phyloP scores from a whole-genome alignment of 371 early-diverging fungal genomes.

The Apophysomyces elegans region DNA sequence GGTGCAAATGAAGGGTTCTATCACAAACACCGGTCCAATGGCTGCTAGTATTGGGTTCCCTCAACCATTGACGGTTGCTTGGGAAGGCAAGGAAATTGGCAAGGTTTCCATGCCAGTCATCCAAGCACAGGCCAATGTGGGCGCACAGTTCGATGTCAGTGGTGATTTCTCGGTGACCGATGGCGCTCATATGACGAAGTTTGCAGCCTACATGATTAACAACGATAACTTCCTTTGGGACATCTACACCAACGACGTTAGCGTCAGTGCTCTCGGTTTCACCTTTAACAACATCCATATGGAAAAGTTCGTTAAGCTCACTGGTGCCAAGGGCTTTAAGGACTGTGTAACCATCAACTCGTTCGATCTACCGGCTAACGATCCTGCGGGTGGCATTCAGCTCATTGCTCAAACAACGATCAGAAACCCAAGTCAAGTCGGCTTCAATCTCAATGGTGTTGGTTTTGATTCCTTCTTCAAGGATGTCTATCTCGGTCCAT shows the following conservation, averaged over 20 bases:
- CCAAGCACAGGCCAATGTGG: slow-evolving; percentile 38
- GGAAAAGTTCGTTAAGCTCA: slow-evolving; percentile 47
- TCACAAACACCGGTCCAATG: slow-evolving; percentile 66
- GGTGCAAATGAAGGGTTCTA: slow-evolving; percentile 59
- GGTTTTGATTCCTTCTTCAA: slow-evolving; percentile 30
- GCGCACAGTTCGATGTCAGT: slow-evolving; percentile 45
- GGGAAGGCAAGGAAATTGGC: slow-evolving; percentile 57
- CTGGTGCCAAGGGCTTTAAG: slow-evolving; percentile 52
- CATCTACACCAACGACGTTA: slow-evolving; percentile 43
- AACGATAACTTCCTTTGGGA: slow-evolving; percentile 55
- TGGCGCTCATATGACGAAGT: slow-evolving; percentile 42
- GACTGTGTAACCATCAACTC: slow-evolving; percentile 51
- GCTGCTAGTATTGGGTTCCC: slow-evolving; percentile 65
- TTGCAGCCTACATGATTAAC: slow-evolving; percentile 60
- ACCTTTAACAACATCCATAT: slow-evolving; percentile 50
- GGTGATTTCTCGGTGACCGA: slow-evolving; percentile 53
- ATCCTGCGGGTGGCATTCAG: slow-evolving; percentile 51
- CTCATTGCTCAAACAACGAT: slow-evolving; percentile 47
- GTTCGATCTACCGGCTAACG: slow-evolving; percentile 57
- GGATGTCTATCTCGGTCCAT: slow-evolving; percentile 33
- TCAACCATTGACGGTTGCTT: slow-evolving; percentile 47
- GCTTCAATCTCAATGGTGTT: slow-evolving; percentile 39
- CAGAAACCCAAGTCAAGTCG: slow-evolving; percentile 57
- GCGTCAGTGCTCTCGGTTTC: slow-evolving; percentile 53
- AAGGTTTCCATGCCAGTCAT: slow-evolving; percentile 52